Base-by-base conservation (phyloP, 441 rosid species). In the Pelargonium citronellum region DNA sequence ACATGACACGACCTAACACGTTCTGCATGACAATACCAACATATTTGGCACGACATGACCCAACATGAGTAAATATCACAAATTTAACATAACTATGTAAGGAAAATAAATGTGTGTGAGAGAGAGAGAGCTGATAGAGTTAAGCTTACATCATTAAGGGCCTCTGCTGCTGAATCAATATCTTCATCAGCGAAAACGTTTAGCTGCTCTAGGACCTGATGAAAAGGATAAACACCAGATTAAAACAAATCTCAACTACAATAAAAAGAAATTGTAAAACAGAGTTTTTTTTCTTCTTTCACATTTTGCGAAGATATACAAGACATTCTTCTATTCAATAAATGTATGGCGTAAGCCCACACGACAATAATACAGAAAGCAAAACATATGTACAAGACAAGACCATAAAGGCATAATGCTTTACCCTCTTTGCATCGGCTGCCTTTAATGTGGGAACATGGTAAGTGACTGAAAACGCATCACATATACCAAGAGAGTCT, bases 391-490 rank as follows among this genome's bases (percentile, higher is more conserved):
- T 57, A 17, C 55, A 39, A 20, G 66, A 55, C 7, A 72, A 57
- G 12, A 58, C 16, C 22, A 20, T 37, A 43, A 67, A 12, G 39
- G 20, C 55, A 68, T 44, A 27, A 43, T 4, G 16, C 63, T 68
- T 79, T 62, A 94, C 97, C 97, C 84, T 87, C 89, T 91, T 85
- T 34, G 97, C 96, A 19, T 87, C 99, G 6, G 79, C 84, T 11
- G 81, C 76, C 81, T 84, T 87, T 84, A 95, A 71, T 1, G 85
- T 87, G 17, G 99, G 99, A 72, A 95, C 82, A 49, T 80, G 76
- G 73, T 91, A 87, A 67, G 89, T 82, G 78, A 91, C 85, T 51
- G 96, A 79, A 82, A 95, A 95, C 20, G 92, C 80, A 76, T 87
- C 90, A 60, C 89, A 84, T 64, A 91, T 43, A 34, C 94, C 95